Evolutionary conservation across 345 rosid genomes (phyloP).

Genomic region (Dimocarpus longan): DNA sequence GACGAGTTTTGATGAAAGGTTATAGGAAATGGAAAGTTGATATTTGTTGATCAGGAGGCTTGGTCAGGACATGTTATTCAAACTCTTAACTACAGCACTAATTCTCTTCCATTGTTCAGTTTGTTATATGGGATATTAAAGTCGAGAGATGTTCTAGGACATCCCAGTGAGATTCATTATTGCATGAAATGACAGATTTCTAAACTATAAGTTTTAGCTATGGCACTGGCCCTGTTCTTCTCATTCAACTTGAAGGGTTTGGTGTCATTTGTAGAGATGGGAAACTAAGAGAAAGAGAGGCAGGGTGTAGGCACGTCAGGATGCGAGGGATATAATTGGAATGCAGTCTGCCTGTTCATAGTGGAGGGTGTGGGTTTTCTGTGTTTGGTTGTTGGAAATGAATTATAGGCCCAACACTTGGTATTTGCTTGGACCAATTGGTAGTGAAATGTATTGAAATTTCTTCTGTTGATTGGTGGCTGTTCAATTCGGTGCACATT

Average conservation of each 20-base stretch:
- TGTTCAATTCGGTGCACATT: conserved; percentile 8
- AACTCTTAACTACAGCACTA: neutral
- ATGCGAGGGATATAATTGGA: neutral
- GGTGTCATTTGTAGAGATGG: conserved; percentile 2
- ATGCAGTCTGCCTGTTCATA: conserved; percentile 9
- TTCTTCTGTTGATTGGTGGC: neutral
- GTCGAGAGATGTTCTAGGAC: neutral
- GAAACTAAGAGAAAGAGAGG: conserved; percentile 8
- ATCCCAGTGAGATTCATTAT: conserved; percentile 8
- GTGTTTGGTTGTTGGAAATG: conserved; percentile 16
- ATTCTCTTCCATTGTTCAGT: conserved; percentile 13
- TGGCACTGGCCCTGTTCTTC: conserved; percentile 9
- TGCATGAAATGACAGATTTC: conserved; percentile 9
- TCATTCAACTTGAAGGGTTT: neutral
- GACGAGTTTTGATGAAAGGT: conserved; percentile 15
- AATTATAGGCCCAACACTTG: neutral
- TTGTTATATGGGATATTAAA: conserved; percentile 4
- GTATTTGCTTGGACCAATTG: neutral
- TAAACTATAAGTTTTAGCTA: neutral
- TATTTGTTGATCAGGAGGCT: conserved; percentile 10
- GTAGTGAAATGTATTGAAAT: neutral
- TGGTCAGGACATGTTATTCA: conserved; percentile 14
- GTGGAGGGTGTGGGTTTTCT: conserved; percentile 1
- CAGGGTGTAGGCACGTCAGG: neutral
- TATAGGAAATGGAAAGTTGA: conserved; percentile 19